These are phyloP conservation scores for Pseudevernia furfuracea DNA, from an alignment of 495 filamentous ascomycete genomes.

Conservation along the genomic window DNA sequence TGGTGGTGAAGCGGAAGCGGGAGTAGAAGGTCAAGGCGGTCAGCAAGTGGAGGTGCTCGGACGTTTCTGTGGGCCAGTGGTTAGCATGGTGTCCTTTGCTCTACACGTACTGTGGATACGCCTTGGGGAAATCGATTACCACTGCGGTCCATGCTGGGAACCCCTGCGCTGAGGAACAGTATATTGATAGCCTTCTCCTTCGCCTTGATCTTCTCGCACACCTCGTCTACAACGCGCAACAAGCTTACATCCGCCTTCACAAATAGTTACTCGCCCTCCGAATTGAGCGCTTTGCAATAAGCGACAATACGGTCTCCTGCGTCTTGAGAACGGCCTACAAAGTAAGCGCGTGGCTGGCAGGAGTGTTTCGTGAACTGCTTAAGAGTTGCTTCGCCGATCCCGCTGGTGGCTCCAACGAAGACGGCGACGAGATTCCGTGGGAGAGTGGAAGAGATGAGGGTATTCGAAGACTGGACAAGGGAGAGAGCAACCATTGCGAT, in stretches of 20 bases:
- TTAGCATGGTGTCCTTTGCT: neutral
- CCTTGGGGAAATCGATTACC: neutral
- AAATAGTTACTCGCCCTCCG: conserved; percentile 13
- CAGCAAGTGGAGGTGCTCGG: conserved; percentile 30
- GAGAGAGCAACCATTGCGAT: conserved; percentile 24
- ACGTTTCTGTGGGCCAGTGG: conserved; percentile 19
- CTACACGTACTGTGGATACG: too few relatives aligned
- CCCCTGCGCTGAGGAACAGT: conserved; percentile 29
- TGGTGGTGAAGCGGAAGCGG: conserved; percentile 34
- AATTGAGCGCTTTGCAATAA: conserved; percentile 33
- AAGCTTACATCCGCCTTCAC: conserved; percentile 15
- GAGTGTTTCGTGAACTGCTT: conserved; percentile 48
- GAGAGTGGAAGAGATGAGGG: conserved; percentile 16
- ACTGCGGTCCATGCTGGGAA: conserved; percentile 19
- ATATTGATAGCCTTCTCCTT: conserved; percentile 26
- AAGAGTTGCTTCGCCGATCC: conserved; percentile 54
- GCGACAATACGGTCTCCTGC: conserved; percentile 41
- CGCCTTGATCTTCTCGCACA: conserved; percentile 14
- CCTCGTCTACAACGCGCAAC: conserved; percentile 18
- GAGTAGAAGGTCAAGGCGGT: conserved; percentile 35
- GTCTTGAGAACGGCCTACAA: conserved; percentile 31
- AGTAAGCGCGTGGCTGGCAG: conserved; percentile 34
- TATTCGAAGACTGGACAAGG: conserved; percentile 25
- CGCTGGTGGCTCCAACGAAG: conserved; percentile 57
- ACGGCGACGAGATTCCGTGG: conserved; percentile 27